These are phyloP conservation scores for Epichloe typhina DNA, from an alignment of 2,329 filamentous ascomycete genomes.

Conservation along the genomic window DNA sequence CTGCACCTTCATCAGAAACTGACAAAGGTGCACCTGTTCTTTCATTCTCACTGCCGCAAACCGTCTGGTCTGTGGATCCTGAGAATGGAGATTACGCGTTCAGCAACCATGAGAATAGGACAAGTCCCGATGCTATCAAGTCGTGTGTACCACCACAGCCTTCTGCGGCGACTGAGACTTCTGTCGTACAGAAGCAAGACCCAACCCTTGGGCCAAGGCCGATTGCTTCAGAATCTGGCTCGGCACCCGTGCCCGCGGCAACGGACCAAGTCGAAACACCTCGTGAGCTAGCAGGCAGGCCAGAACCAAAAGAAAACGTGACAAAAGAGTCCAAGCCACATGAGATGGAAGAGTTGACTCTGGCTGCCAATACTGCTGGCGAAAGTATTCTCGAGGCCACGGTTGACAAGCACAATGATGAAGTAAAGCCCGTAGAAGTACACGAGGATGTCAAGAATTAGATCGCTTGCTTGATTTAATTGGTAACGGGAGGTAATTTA, in stretches of 20 bases:
- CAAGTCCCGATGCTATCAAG: conserved; percentile 4
- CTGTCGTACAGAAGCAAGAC: conserved; percentile 1
- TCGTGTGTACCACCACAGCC: conserved; percentile 1
- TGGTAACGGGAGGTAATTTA: not conserved
- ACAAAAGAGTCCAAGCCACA: not conserved
- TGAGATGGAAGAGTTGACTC: conserved; percentile 19
- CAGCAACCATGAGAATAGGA: conserved; percentile 8
- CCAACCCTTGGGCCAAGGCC: not conserved
- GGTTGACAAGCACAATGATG: conserved; percentile 21
- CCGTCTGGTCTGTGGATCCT: conserved; percentile 38
- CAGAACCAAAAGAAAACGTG: not conserved
- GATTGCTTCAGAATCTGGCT: not conserved
- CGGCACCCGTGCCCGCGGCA: not conserved
- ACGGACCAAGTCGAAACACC: not conserved
- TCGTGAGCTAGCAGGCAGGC: not conserved
- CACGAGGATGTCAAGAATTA: conserved; percentile 21
- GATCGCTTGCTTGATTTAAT: not conserved
- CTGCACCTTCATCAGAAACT: conserved; percentile 15
- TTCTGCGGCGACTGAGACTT: not conserved
- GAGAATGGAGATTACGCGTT: conserved; percentile 31
- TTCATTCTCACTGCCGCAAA: conserved; percentile 33
- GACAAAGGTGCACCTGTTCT: conserved; percentile 22
- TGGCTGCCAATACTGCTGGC: conserved; percentile 29
- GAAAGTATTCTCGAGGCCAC: conserved; percentile 28
- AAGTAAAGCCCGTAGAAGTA: conserved; percentile 22